Evolutionary conservation across 768 basidiomycete species (phyloP).

Genomic region (Mycena latifolia): DNA sequence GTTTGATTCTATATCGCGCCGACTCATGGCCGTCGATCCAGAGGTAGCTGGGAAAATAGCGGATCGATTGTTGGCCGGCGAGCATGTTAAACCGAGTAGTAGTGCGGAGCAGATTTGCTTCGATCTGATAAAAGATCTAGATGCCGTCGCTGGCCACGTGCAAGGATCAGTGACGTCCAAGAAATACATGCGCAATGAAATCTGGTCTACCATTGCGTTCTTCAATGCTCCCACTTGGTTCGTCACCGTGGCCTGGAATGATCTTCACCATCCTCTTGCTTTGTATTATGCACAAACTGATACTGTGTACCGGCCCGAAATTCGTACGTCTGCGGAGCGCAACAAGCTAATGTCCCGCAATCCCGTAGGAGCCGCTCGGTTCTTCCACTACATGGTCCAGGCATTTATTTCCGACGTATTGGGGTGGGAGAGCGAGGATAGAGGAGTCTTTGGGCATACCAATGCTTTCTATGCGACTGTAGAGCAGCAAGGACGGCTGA

Average conservation of each 20-base stretch:
- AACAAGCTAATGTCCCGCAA: constrained; percentile 22
- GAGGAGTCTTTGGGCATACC: too few relatives aligned
- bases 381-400: constrained; percentile 37
- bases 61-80: constrained; percentile 40
- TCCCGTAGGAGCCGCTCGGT: constrained; percentile 36
- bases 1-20: constrained; percentile 41
- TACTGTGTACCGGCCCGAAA: too few relatives aligned
- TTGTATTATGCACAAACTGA: too few relatives aligned
- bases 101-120: constrained; percentile 51
- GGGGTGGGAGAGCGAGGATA: background rate
- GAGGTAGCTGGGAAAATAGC: constrained; percentile 36
- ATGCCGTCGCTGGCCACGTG: constrained; percentile 48
- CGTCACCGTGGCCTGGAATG: too few relatives aligned
- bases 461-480: constrained; percentile 44
- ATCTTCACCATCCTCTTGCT: too few relatives aligned
- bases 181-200: too few relatives aligned
- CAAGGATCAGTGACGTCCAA: too few relatives aligned
- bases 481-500: constrained; percentile 43
- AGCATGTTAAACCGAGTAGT: constrained; percentile 41
- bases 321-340: too few relatives aligned
- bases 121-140: constrained; percentile 47
- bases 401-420: constrained; percentile 35
- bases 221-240: too few relatives aligned
- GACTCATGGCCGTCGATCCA: constrained; percentile 40
- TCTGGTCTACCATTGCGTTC: too few relatives aligned